Evolutionary conservation across 2,329 filamentous ascomycete species (phyloP).

Genomic region (Fonsecaea monophora): DNA sequence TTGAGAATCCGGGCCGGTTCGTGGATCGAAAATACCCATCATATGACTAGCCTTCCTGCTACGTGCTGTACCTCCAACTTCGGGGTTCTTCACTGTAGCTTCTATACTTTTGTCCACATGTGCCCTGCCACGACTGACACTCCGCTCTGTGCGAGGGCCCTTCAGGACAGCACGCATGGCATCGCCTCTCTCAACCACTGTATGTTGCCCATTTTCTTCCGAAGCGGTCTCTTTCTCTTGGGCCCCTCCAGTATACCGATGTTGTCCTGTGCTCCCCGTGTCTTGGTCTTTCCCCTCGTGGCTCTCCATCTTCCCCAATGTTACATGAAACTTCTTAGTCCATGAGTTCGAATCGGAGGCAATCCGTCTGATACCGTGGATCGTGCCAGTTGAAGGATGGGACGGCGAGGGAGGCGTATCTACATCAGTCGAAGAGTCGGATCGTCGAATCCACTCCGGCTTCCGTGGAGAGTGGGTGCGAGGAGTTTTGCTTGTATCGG

Average conservation of each 20-base stretch:
- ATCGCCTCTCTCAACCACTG: constrained; percentile 36
- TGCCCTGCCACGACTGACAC: constrained; percentile 52
- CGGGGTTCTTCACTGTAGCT: constrained; percentile 65
- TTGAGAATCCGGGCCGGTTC: constrained; percentile 27
- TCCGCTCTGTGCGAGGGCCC: constrained; percentile 46
- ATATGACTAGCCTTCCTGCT: constrained; percentile 72
- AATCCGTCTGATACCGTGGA: constrained; percentile 36
- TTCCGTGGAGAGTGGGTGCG: constrained; percentile 25
- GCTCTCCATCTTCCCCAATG: constrained; percentile 23
- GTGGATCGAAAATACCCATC: constrained; percentile 65
- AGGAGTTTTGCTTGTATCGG: constrained; percentile 26
- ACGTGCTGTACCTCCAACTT: constrained; percentile 61
- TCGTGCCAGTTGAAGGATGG: constrained; percentile 27
- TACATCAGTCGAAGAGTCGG: constrained; percentile 28
- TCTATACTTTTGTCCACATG: constrained; percentile 69
- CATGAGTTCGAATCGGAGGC: constrained; percentile 37
- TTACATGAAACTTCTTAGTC: constrained; percentile 36
- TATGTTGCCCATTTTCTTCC: constrained; percentile 38
- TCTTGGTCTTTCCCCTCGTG: constrained; percentile 20
- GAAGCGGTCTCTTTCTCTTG: constrained; percentile 37
- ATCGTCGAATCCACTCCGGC: constrained; percentile 30
- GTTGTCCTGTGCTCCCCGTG: constrained; percentile 14
- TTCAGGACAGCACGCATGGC: constrained; percentile 39
- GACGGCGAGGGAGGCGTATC: constrained; percentile 17
- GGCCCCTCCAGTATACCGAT: constrained; percentile 8